These are phyloP conservation scores for Chrysosporium keratinophilum DNA, from an alignment of 2,329 filamentous ascomycete species.

Conservation along the genomic window DNA sequence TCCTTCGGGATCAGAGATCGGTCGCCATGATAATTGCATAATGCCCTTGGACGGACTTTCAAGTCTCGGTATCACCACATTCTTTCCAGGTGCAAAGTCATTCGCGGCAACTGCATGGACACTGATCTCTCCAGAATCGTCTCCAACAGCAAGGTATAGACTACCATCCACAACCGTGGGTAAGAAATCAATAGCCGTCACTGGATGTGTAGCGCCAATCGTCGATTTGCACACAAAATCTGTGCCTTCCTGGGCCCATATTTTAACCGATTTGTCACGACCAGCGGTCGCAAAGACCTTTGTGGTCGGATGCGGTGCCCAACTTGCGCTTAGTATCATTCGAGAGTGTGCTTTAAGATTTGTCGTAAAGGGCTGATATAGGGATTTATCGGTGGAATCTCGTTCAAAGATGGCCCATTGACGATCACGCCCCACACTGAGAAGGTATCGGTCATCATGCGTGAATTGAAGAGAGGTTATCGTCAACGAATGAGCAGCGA, in stretches of 20 bases:
- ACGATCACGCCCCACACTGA: slow-evolving; percentile 84
- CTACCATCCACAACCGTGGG: slow-evolving; percentile 22
- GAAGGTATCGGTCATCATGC: slow-evolving; percentile 57
- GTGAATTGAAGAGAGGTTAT: slow-evolving; percentile 76
- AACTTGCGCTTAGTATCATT: slow-evolving; percentile 85
- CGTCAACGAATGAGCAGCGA: slow-evolving; percentile 78
- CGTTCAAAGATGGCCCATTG: slow-evolving; percentile 78
- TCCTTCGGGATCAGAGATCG: slow-evolving; percentile 23
- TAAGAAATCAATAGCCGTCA: slow-evolving; percentile 63
- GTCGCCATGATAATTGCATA: slow-evolving; percentile 60
- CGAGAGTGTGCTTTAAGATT: slow-evolving; percentile 79
- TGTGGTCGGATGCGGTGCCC: slow-evolving; percentile 50
- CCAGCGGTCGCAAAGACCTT: slow-evolving; percentile 73
- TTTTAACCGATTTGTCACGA: slow-evolving; percentile 71
- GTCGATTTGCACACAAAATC: slow-evolving; percentile 45
- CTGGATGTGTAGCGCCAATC: slow-evolving; percentile 48
- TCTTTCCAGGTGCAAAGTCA: slow-evolving; percentile 22
- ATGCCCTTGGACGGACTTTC: slow-evolving; percentile 54
- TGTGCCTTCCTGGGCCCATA: slow-evolving; percentile 47
- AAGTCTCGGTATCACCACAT: slow-evolving; percentile 26
- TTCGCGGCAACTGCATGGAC: slow-evolving; percentile 32
- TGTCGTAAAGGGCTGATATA: slow-evolving; percentile 50
- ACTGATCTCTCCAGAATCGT: slow-evolving; percentile 39
- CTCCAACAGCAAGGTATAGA: slow-evolving; percentile 37
- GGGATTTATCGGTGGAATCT: slow-evolving; percentile 26